Percentiles rank a stretch among this genome's conserved stretches.
These are phyloP conservation scores for Cyberlindnera petersonii DNA, from an alignment of 805 yeast species.

Conservation along the genomic window DNA sequence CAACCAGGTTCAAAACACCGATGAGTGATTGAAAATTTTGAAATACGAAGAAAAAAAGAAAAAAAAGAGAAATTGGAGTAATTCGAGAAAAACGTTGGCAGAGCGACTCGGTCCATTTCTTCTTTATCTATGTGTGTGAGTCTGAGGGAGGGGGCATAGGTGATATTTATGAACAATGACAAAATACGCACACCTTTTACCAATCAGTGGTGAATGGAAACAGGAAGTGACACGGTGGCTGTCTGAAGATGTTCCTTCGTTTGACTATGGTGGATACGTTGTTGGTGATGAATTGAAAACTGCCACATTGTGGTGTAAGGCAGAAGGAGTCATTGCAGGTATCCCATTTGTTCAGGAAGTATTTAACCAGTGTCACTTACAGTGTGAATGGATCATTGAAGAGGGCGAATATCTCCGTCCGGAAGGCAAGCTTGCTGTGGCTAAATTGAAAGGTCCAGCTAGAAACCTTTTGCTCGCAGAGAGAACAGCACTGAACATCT, in stretches of 20 bases:
- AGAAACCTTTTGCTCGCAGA: slow-evolving; percentile 78
- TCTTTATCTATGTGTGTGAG: no score
- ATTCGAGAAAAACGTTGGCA: not conserved
- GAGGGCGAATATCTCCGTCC: slow-evolving; percentile 66
- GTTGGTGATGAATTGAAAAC: slow-evolving; percentile 74
- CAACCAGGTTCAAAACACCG: no score
- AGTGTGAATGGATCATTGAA: slow-evolving; percentile 64
- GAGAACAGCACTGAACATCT: slow-evolving; percentile 75
- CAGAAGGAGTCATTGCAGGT: slow-evolving; percentile 76
- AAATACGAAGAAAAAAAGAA: slow-evolving; percentile 1
- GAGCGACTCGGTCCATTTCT: no score
- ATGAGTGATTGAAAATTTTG: slow-evolving; percentile 1
- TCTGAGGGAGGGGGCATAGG: not conserved
- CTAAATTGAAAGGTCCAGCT: slow-evolving; percentile 76
- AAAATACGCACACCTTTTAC: slow-evolving; percentile 52
- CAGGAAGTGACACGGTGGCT: slow-evolving; percentile 71
- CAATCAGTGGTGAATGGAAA: slow-evolving; percentile 79
- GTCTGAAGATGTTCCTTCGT: slow-evolving; percentile 86
- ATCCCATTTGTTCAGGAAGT: slow-evolving; percentile 88
- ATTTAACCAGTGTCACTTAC: slow-evolving; percentile 66
- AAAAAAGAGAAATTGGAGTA: slow-evolving; percentile 7
- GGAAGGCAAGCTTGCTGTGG: slow-evolving; percentile 64
- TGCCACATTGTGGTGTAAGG: slow-evolving; percentile 80
- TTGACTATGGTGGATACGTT: slow-evolving; percentile 91
- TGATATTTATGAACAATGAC: slow-evolving; percentile 5